Evolutionary conservation across 1,284 basidiomycete genomes (phyloP).

Genomic region (Porodaedalea pini): DNA sequence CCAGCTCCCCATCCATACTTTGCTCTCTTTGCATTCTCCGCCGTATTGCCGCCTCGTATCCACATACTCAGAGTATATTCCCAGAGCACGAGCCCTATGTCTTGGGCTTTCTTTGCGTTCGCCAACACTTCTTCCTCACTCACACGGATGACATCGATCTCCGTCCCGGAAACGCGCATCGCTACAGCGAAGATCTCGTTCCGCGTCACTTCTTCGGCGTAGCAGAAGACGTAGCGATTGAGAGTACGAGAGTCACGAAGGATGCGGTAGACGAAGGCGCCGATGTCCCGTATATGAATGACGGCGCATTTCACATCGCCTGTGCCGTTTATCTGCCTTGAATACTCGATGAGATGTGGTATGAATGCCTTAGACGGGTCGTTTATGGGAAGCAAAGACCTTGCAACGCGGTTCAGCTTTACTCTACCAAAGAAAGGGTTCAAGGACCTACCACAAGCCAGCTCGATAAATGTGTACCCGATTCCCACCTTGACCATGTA

Average conservation of each 20-base stretch:
- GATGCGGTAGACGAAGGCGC: constrained; percentile 12
- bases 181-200: constrained; percentile 6
- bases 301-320: constrained; percentile 18
- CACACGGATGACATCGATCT: not conserved
- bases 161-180: not conserved
- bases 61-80: not conserved
- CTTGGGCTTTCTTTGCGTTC: not conserved
- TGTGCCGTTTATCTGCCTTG: not conserved
- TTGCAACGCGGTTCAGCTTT: constrained; percentile 8
- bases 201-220: constrained; percentile 14
- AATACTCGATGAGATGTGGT: not conserved
- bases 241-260: constrained; percentile 14
- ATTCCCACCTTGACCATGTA: constrained; percentile 12
- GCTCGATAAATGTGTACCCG: constrained; percentile 19
- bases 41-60: constrained; percentile 12
- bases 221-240: constrained; percentile 18
- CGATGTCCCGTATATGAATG: constrained; percentile 14
- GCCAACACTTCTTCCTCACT: not conserved
- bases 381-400: not conserved
- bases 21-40: constrained; percentile 15
- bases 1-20: constrained; percentile 12
- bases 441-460: constrained; percentile 12
- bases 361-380: not conserved
- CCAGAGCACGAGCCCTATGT: too few relatives aligned
- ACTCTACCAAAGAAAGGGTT: not conserved